Base-by-base conservation (phyloP, 2,329 filamentous ascomycete genomes). In the Penicillium concentricum region DNA sequence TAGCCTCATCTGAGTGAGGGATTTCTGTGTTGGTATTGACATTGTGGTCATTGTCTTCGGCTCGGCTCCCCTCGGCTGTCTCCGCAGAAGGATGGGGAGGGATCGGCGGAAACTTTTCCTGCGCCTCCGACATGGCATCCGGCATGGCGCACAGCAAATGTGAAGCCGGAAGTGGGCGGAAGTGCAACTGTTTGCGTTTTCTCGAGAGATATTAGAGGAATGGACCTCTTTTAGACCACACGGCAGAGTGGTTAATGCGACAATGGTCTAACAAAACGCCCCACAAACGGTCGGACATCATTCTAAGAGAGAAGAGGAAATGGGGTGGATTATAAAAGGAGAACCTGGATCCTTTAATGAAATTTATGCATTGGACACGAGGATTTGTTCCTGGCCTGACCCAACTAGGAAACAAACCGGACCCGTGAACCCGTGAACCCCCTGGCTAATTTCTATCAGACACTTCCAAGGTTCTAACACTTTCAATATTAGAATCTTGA, bases 311-410 rank as follows among this genome's bases (percentile, higher is more conserved):
- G 28, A n/a, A n/a, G n/a, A n/a, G 15, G 18, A 32, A 22, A 38
- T 39, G 4, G 8, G 37, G 35, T 44, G 47, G 22, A 5, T 38
- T 47, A 26, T 44, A 7, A 51, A 41, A 44, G 43, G 41, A 55
- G 45, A 53, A 54, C 30, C 30, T 13, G 10, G 30, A 32, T 13
- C 8, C 28, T 12, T 13, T 32, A 18, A 34, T 37, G 20, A 24
- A 38, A 51, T 34, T 52, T 37, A 61, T 57, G 62, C 53, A 46
- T 56, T 62, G 59, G 60, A 32, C 30, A 32, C 30, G 30, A 28
- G 44, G 43, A 32, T 35, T 30, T 30, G 26, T 41, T 38, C 34
- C 34, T 44, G 49, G 16, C 28, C 37, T n/a, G 48, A 24, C 7
- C 48, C 26, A 34, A 46, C 8, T 22, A 20, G 28, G 28, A 18